phyloP scores from a whole-genome alignment of 1,284 basidiomycete species.

The Pholiota adiposa region DNA sequence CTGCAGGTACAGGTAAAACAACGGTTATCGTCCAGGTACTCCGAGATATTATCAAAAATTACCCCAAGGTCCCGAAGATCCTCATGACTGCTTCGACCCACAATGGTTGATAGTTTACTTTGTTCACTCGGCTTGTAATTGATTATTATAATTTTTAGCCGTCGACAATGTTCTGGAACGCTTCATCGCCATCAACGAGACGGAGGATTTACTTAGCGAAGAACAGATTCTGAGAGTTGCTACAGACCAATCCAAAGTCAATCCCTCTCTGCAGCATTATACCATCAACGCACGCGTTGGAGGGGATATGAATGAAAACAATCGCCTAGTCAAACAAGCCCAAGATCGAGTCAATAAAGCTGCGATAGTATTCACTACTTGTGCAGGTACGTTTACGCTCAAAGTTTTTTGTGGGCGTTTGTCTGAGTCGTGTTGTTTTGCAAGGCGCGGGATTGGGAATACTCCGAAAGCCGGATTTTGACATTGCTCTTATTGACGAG shows the following conservation, averaged over 20 bases:
- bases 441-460: conserved; percentile 61
- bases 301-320: conserved; percentile 64
- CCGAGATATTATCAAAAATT: conserved; percentile 42
- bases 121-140: neutral
- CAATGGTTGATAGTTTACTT: conserved; percentile 47
- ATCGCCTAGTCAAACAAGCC: conserved; percentile 58
- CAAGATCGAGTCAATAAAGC: conserved; percentile 59
- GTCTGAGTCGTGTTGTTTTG: neutral
- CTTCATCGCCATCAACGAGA: conserved; percentile 52
- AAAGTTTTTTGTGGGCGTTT: neutral
- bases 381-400: conserved; percentile 43
- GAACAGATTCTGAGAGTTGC: conserved; percentile 66
- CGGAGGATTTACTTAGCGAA: conserved; percentile 45
- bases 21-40: conserved; percentile 69
- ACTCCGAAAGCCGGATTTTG: conserved; percentile 58
- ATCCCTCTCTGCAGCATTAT: conserved; percentile 56
- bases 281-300: conserved; percentile 70
- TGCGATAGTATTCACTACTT: conserved; percentile 63
- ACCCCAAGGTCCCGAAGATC: conserved; percentile 45
- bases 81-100: conserved; percentile 73
- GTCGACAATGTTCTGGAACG: conserved; percentile 72
- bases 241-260: conserved; percentile 64
- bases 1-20: conserved; percentile 67
- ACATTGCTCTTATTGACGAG: conserved; percentile 67
- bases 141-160: conserved; percentile 37